These are phyloP conservation scores for Bolboschoenus planiculmis DNA, from an alignment of 176 grass and related monocot species.

Conservation along the genomic window DNA sequence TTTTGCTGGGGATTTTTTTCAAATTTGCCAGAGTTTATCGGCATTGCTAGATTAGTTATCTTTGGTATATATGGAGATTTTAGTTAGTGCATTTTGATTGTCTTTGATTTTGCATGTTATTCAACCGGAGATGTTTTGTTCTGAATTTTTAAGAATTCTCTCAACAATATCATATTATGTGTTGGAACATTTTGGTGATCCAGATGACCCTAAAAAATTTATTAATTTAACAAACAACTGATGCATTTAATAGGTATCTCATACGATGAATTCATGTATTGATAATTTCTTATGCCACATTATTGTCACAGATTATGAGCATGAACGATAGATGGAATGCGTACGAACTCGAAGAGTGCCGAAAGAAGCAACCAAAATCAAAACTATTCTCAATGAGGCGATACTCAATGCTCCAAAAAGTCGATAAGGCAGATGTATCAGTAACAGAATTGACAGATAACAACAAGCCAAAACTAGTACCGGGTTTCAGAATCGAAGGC, in stretches of 20 bases:
- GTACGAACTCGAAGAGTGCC: constrained; percentile 33
- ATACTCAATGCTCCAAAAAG: constrained; percentile 36
- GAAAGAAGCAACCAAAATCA: not conserved
- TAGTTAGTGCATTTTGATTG: too few species aligned
- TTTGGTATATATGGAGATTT: too few species aligned
- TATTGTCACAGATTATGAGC: constrained; percentile 48
- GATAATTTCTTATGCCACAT: not conserved
- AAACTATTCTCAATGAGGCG: constrained; percentile 60
- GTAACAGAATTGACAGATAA: not conserved
- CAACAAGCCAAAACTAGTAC: not conserved
- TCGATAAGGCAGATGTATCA: constrained; percentile 52
- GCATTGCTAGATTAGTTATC: not conserved
- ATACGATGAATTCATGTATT: not conserved
- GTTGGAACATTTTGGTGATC: not conserved
- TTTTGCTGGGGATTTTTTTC: not conserved
- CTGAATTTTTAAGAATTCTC: not conserved
- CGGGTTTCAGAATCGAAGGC: constrained; percentile 42
- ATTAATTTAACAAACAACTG: not conserved
- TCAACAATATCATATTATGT: not conserved
- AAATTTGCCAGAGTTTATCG: not conserved
- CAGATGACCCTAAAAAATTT: not conserved
- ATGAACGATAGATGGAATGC: constrained; percentile 65
- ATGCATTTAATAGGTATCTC: not conserved
- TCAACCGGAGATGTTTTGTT: not conserved
- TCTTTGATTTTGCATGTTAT: too few species aligned